Evolutionary conservation across 495 filamentous ascomycete genomes (phyloP).

Genomic region (Jackrogersella minutella): DNA sequence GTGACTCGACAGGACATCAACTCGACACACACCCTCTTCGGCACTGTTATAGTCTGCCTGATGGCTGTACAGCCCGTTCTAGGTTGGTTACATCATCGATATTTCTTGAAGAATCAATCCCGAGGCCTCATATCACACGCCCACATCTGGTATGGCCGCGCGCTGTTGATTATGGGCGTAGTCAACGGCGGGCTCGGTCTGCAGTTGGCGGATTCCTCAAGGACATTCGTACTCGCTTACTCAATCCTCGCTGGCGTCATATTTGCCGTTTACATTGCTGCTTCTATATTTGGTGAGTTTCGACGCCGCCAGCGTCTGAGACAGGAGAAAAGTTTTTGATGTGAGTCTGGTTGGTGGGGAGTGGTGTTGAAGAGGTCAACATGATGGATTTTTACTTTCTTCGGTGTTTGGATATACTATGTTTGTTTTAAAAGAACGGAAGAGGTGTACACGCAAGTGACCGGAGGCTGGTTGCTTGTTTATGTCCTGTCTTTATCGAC

Average conservation of each 20-base stretch:
- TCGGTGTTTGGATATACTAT: background rate
- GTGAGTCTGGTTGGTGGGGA: background rate
- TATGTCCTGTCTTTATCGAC: slow-evolving; percentile 3
- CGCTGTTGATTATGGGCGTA: slow-evolving; percentile 68
- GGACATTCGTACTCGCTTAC: slow-evolving; percentile 64
- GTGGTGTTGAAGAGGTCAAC: background rate
- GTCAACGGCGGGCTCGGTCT: slow-evolving; percentile 78
- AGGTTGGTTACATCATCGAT: slow-evolving; percentile 69
- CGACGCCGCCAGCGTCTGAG: slow-evolving; percentile 12
- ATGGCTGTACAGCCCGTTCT: slow-evolving; percentile 71
- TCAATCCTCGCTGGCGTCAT: slow-evolving; percentile 65
- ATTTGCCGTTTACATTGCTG: slow-evolving; percentile 52
- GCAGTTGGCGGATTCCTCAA: slow-evolving; percentile 52
- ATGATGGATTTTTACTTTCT: background rate
- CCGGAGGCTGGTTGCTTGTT: background rate
- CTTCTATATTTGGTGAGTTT: slow-evolving; percentile 36
- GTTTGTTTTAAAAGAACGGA: background rate
- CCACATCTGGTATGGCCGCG: slow-evolving; percentile 77
- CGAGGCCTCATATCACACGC: slow-evolving; percentile 64
- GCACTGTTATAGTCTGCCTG: slow-evolving; percentile 65
- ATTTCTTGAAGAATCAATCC: slow-evolving; percentile 55
- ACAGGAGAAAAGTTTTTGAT: slow-evolving; percentile 17
- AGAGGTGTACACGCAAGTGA: background rate
- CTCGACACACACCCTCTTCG: slow-evolving; percentile 59
- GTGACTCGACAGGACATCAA: slow-evolving; percentile 47